Conservation (phyloP, 805 yeast genomes). For the Kodamaea fukazawae region DNA sequence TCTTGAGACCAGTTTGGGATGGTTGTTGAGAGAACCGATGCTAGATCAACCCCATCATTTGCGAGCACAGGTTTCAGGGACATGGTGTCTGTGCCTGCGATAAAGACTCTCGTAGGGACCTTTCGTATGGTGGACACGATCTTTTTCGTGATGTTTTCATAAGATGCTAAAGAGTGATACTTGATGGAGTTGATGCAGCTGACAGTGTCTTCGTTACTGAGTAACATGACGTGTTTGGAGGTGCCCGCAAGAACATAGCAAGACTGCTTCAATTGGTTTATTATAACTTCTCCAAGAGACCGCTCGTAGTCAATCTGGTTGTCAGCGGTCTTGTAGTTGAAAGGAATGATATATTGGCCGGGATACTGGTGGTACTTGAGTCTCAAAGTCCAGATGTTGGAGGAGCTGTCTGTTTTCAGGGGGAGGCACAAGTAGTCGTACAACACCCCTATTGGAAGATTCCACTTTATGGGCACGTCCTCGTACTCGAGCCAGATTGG, state of each 20-base stretch:
- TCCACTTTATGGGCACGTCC: conserved; percentile 68
- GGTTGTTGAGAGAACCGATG: conserved; percentile 1
- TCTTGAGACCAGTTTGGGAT: conserved; percentile 14
- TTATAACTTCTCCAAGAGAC: conserved; percentile 53
- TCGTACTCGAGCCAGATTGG: conserved; percentile 66
- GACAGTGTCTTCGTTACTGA: conserved; percentile 61
- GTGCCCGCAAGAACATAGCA: conserved; percentile 72
- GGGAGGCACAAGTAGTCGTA: conserved; percentile 52
- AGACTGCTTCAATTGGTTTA: conserved; percentile 80
- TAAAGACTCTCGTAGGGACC: conserved; percentile 50
- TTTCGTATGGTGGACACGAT: conserved; percentile 21
- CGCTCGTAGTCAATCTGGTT: conserved; percentile 20
- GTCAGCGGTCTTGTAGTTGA: conserved; percentile 14
- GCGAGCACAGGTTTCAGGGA: conserved; percentile 27
- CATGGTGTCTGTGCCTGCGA: conserved; percentile 37
- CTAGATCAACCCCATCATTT: conserved; percentile 11
- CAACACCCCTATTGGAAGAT: conserved; percentile 68
- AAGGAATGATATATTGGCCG: conserved; percentile 30
- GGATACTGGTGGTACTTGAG: conserved; percentile 26
- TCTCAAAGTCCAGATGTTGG: conserved; percentile 39
- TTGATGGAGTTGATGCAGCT: conserved; percentile 54
- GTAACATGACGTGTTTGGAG: conserved; percentile 76
- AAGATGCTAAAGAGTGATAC: conserved; percentile 28
- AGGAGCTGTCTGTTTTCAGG: conserved; percentile 29
- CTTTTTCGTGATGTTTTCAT: conserved; percentile 25